Evolutionary conservation across 345 rosid species (phyloP).

Genomic region (Trapa bicornis): DNA sequence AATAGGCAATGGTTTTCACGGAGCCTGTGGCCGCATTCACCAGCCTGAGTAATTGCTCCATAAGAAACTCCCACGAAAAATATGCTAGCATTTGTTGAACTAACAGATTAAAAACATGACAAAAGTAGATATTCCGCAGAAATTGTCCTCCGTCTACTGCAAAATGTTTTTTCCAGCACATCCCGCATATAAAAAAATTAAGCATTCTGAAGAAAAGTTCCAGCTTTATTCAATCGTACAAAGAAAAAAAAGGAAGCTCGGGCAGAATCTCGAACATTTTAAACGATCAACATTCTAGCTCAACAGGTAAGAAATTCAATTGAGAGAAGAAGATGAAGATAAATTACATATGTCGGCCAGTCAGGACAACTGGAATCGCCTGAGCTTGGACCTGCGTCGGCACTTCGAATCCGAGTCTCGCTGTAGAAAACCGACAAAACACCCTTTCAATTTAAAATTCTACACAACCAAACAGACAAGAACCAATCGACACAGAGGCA

Average conservation of each 20-base stretch:
- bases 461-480: neutral
- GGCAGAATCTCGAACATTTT: neutral
- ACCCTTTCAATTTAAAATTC: neutral
- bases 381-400: constrained; percentile 87
- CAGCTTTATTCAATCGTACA: neutral
- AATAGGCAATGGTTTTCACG: constrained; percentile 82
- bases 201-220: neutral
- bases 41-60: constrained; percentile 33
- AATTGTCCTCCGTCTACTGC: neutral
- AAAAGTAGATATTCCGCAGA: too few relatives aligned
- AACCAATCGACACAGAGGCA: neutral
- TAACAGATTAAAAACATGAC: neutral
- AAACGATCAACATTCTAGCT: neutral
- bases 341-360: constrained; percentile 90
- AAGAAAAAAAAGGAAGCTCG: neutral
- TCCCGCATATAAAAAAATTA: neutral
- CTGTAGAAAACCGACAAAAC: constrained; percentile 21
- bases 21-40: constrained; percentile 93
- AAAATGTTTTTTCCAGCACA: neutral
- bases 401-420: constrained; percentile 70
- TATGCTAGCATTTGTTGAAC: neutral
- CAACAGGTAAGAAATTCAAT: neutral
- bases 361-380: constrained; percentile 82
- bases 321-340: neutral
- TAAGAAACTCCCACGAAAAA: constrained; percentile 8